Evolutionary conservation across 345 rosid genomes (phyloP).

Genomic region (Eutrema japonicum): DNA sequence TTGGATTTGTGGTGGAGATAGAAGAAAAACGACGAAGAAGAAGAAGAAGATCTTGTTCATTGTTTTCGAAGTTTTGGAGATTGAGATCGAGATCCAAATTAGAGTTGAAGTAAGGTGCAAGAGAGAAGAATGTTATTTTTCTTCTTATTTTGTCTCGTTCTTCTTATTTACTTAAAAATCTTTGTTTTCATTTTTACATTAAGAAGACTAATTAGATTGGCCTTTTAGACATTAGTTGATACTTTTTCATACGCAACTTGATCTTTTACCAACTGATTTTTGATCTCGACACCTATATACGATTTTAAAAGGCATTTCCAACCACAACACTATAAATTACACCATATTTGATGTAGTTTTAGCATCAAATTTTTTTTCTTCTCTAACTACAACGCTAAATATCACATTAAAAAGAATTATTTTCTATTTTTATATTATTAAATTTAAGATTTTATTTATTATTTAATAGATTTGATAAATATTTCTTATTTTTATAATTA

Average conservation of each 20-base stretch:
- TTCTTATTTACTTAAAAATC: neutral
- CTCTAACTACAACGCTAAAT: no score
- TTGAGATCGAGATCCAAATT: slow-evolving; percentile 37
- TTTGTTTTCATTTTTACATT: slow-evolving; percentile 2
- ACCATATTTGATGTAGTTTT: no score
- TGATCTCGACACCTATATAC: slow-evolving; percentile 14
- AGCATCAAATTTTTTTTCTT: no score
- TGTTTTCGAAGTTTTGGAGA: slow-evolving; percentile 5
- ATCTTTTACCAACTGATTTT: neutral
- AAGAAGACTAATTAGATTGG: slow-evolving; percentile 26
- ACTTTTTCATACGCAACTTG: slow-evolving; percentile 26
- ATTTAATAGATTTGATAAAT: no score
- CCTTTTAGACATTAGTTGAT: neutral
- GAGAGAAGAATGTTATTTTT: slow-evolving; percentile 22
- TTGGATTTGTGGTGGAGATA: slow-evolving; percentile 20
- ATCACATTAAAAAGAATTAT: no score
- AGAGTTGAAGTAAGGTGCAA: slow-evolving; percentile 37
- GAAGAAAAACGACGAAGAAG: slow-evolving; percentile 33
- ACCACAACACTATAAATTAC: no score
- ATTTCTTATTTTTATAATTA: no score
- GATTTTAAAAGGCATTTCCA: neutral
- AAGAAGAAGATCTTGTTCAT: slow-evolving; percentile 37
- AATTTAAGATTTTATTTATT: no score
- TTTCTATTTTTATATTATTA: no score
- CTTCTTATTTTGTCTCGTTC: slow-evolving; percentile 36